Conservation (phyloP, 257 asterid genomes). For the Scutellaria baicalensis region DNA sequence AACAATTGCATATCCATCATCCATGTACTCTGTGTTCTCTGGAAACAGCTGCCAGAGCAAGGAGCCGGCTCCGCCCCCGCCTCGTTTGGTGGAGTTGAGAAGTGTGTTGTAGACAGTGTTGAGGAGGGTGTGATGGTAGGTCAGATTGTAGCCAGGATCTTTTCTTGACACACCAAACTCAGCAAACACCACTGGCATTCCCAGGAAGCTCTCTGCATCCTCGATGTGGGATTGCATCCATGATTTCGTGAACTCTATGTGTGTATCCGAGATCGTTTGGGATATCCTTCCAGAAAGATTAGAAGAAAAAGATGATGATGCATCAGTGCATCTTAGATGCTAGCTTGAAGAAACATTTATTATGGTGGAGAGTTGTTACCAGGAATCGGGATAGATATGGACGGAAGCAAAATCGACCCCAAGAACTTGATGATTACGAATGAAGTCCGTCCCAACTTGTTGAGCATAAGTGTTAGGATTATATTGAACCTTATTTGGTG, state of each 20-base stretch:
- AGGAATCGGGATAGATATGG: slow-evolving; percentile 86
- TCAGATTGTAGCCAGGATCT: slow-evolving; percentile 62
- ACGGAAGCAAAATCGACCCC: slow-evolving; percentile 95
- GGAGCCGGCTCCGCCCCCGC: slow-evolving; percentile 77
- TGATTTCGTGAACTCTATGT: slow-evolving; percentile 65
- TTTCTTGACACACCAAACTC: slow-evolving; percentile 79
- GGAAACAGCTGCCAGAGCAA: slow-evolving; percentile 93
- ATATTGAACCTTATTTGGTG: slow-evolving; percentile 58
- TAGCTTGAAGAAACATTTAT: neutral
- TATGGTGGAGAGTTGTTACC: slow-evolving; percentile 35
- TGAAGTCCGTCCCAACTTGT: slow-evolving; percentile 91
- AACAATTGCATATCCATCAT: slow-evolving; percentile 82
- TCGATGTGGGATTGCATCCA: slow-evolving; percentile 94
- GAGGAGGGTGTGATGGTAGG: slow-evolving; percentile 50
- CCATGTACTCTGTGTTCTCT: slow-evolving; percentile 86
- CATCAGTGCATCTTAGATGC: neutral
- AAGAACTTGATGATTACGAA: slow-evolving; percentile 87
- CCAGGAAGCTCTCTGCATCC: slow-evolving; percentile 60
- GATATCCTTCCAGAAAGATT: slow-evolving; percentile 49
- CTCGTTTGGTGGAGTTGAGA: slow-evolving; percentile 62
- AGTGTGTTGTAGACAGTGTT: slow-evolving; percentile 48
- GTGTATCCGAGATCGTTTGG: slow-evolving; percentile 52
- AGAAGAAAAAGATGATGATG: neutral
- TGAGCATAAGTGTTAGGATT: slow-evolving; percentile 78
- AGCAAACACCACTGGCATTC: slow-evolving; percentile 76